Percentiles rank a stretch among this genome's conserved stretches.
Evolutionary conservation across 73 alveolate genomes (phyloP).

Genomic region (Paramecium bursaria): DNA sequence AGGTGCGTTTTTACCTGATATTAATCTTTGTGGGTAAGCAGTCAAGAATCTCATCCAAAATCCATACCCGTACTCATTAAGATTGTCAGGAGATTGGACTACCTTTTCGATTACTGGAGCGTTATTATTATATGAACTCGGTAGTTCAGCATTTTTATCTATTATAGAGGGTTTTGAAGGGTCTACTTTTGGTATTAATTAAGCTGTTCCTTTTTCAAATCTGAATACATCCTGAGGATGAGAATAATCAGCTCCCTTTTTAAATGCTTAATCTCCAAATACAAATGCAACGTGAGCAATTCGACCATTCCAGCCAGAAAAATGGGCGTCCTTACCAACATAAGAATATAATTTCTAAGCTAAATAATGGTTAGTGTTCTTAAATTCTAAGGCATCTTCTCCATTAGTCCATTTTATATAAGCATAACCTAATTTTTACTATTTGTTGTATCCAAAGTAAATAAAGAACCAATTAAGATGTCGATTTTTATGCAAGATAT

Average conservation of each 20-base stretch:
- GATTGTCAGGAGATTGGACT: neutral
- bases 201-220: constrained; percentile 18
- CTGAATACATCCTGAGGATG: constrained; percentile 43
- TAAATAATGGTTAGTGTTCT: constrained; percentile 16
- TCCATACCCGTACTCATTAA: constrained; percentile 57
- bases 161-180: constrained; percentile 3
- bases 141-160: constrained; percentile 34
- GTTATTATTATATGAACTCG: constrained; percentile 3
- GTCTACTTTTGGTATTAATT: neutral
- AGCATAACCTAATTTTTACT: constrained; percentile 19
- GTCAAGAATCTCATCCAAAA: constrained; percentile 50
- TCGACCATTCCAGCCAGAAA: constrained; percentile 53
- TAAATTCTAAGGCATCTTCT: constrained; percentile 10
- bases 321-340: constrained; percentile 51
- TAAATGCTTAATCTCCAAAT: constrained; percentile 25
- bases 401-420: constrained; percentile 30
- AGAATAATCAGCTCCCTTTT: constrained; percentile 29
- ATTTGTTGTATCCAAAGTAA: constrained; percentile 38
- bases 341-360: constrained; percentile 5
- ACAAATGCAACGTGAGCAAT: neutral
- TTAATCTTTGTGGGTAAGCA: constrained; percentile 24
- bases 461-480: constrained; percentile 46
- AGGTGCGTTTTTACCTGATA: constrained; percentile 33
- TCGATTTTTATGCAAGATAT: constrained; percentile 47
- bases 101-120: constrained; percentile 13